Conservation (phyloP, 2,329 filamentous ascomycete species). For the Plectosphaerella cucumerina region DNA sequence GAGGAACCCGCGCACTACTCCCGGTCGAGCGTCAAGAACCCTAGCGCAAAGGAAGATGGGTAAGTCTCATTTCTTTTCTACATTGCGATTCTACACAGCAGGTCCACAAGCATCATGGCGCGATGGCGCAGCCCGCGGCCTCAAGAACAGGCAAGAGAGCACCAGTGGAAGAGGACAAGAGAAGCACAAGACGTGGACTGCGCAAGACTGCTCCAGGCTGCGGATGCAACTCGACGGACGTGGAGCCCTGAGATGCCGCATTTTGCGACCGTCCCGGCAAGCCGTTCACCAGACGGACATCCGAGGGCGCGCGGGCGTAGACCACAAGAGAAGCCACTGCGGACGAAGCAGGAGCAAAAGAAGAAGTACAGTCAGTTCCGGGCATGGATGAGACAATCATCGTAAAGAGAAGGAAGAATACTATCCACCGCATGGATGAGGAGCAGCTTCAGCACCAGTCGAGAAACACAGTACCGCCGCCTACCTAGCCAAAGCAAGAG, state of each 20-base stretch:
- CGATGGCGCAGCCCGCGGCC: too few relatives aligned
- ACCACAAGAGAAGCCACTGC: not conserved
- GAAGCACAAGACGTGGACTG: too few relatives aligned
- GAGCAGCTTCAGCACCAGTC: constrained; percentile 12
- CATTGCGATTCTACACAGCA: constrained; percentile 5
- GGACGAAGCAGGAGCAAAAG: not conserved
- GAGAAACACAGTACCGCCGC: constrained; percentile 9
- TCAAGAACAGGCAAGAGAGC: too few relatives aligned
- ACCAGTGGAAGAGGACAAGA: too few relatives aligned
- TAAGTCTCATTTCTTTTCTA: constrained; percentile 49
- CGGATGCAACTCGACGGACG: too few relatives aligned
- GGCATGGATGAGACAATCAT: constrained; percentile 10
- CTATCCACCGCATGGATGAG: constrained; percentile 6
- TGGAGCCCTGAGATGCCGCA: too few relatives aligned
- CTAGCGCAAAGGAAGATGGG: constrained; percentile 84
- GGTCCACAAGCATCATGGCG: too few relatives aligned
- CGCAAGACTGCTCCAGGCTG: too few relatives aligned
- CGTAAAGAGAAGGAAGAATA: constrained; percentile 7
- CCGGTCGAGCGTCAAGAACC: constrained; percentile 38
- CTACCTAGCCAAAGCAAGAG: constrained; percentile 12
- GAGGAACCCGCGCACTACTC: constrained; percentile 25
- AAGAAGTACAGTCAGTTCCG: constrained; percentile 3
- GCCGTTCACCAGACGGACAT: too few relatives aligned
- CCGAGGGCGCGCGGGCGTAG: too few relatives aligned
- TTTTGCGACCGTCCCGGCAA: too few relatives aligned